A percentile compares a stretch with the other conserved stretches of the same genome.
phyloP scores from a whole-genome alignment of 805 yeast genomes.

The Saccharomyces paradoxus region DNA sequence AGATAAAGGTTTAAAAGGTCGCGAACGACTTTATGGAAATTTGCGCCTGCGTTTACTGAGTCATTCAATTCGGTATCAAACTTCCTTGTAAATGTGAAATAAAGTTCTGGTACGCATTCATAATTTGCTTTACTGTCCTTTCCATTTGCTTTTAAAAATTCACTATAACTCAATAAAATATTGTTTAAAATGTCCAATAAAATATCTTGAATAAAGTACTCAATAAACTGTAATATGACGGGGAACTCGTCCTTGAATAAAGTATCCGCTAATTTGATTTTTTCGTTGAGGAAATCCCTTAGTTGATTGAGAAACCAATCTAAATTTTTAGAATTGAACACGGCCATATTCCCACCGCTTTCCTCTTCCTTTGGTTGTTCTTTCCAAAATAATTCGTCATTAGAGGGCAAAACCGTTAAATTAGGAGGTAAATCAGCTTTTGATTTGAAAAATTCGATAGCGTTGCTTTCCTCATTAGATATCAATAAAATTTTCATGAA shows the following conservation, averaged over 20 bases:
- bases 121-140: constrained; percentile 5
- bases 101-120: constrained; percentile 28
- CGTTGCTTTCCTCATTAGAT: constrained; percentile 32
- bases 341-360: background rate
- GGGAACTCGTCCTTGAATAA: constrained; percentile 36
- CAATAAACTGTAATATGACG: constrained; percentile 32
- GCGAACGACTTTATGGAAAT: constrained; percentile 22
- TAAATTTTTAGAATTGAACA: constrained; percentile 14
- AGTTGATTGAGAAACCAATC: constrained; percentile 22
- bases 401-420: background rate
- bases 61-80: constrained; percentile 33
- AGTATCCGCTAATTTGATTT: constrained; percentile 32
- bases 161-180: background rate
- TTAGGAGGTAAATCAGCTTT: constrained; percentile 14
- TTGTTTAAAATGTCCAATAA: constrained; percentile 23
- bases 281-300: constrained; percentile 28
- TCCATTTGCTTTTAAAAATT: constrained; percentile 20
- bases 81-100: constrained; percentile 20
- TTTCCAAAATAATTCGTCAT: background rate
- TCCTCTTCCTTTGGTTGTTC: background rate
- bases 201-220: constrained; percentile 33
- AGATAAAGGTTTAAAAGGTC: constrained; percentile 33
- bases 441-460: constrained; percentile 36
- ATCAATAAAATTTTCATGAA: constrained; percentile 30
- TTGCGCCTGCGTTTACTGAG: constrained; percentile 32